phyloP scores from a whole-genome alignment of 768 basidiomycete genomes.

The Phanerochaete carnosa region DNA sequence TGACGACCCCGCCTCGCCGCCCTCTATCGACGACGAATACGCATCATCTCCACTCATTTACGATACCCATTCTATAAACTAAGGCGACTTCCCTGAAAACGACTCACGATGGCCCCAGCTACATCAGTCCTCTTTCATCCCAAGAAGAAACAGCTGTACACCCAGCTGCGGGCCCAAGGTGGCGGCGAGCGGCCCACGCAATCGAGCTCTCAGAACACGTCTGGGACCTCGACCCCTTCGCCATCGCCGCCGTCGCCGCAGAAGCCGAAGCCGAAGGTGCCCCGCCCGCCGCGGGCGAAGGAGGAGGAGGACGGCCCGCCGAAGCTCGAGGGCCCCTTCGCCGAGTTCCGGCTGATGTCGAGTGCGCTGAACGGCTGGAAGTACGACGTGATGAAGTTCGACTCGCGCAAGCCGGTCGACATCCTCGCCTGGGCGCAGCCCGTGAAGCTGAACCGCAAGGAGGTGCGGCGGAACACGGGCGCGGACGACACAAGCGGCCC shows the following conservation, averaged over 20 bases:
- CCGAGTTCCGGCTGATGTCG: slow-evolving; percentile 78
- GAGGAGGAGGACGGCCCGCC: slow-evolving; percentile 48
- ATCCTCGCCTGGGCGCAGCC: slow-evolving; percentile 67
- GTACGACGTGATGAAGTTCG: slow-evolving; percentile 92
- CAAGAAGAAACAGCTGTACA: slow-evolving; percentile 6
- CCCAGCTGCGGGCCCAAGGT: neutral
- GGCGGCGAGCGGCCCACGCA: neutral
- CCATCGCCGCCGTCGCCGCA: neutral
- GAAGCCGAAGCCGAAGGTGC: neutral
- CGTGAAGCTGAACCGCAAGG: slow-evolving; percentile 86
- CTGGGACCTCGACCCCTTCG: neutral
- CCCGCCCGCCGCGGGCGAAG: slow-evolving; percentile 37
- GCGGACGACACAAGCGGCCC: slow-evolving; percentile 24
- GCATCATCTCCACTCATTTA: neutral
- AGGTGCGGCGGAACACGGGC: slow-evolving; percentile 52
- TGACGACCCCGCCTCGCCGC: neutral
- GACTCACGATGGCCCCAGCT: slow-evolving; percentile 2
- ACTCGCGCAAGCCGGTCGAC: slow-evolving; percentile 70
- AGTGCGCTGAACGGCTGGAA: slow-evolving; percentile 84
- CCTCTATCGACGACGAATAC: neutral
- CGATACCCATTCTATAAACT: neutral
- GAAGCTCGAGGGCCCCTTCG: slow-evolving; percentile 63
- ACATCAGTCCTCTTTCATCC: slow-evolving; percentile 12
- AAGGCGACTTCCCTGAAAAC: neutral
- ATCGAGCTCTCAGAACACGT: neutral